A percentile compares a stretch with the other conserved stretches of the same genome.
Evolutionary conservation across 2,329 filamentous ascomycete genomes (phyloP).

Genomic region (Stylonectria norvegica): DNA sequence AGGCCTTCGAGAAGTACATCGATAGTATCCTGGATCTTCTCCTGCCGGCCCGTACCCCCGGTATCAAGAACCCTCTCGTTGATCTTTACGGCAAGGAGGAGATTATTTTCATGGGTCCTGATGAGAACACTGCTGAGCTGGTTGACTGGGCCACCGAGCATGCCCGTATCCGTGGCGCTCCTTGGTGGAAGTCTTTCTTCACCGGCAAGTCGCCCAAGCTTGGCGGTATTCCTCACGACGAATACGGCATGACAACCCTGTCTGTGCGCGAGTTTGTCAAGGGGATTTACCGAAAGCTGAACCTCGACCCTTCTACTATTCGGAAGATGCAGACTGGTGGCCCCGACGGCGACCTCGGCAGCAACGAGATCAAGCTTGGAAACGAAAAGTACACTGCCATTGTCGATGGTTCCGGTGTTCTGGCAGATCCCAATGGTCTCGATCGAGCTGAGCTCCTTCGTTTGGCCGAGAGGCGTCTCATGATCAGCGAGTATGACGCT

Average conservation of each 20-base stretch:
- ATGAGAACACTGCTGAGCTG: conserved; percentile 96
- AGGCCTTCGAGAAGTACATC: conserved; percentile 99
- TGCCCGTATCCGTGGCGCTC: conserved; percentile 78
- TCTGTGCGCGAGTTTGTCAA: conserved; percentile 95
- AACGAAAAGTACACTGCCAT: conserved; percentile 95
- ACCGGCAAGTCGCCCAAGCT: conserved; percentile 96
- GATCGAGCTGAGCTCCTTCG: conserved; percentile 79
- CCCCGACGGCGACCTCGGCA: conserved; percentile 92
- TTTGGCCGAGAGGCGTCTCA: conserved; percentile 79
- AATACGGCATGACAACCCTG: conserved; percentile 95
- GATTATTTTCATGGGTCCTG: conserved; percentile 97
- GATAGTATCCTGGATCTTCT: conserved; percentile 96
- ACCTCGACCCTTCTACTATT: conserved; percentile 80
- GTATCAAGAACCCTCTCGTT: conserved; percentile 98
- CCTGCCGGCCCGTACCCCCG: conserved; percentile 82
- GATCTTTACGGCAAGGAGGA: conserved; percentile 93
- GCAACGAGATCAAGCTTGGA: conserved; percentile 93
- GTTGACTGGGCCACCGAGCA: conserved; percentile 99
- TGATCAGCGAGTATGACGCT: conserved; percentile 84
- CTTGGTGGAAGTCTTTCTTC: conserved; percentile 99
- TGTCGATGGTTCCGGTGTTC: conserved; percentile 93
- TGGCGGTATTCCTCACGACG: conserved; percentile 93
- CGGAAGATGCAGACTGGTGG: conserved; percentile 97
- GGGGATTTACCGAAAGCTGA: conserved; percentile 94
- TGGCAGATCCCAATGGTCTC: conserved; percentile 88